Conservation (phyloP, 2,329 filamentous ascomycete genomes). For the Truncatella angustata region DNA sequence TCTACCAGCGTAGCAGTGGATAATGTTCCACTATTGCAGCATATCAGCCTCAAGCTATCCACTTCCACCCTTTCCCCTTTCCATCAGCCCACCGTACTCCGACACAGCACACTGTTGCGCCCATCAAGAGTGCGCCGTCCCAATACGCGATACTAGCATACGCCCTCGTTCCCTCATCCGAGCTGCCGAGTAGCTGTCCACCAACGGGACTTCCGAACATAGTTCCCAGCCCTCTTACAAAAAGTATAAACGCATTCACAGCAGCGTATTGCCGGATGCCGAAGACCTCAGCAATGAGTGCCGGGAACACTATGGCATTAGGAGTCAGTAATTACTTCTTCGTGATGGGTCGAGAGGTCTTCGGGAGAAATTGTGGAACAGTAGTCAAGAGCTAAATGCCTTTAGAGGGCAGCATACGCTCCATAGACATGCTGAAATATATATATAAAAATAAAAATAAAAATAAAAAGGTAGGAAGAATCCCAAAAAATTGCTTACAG, state of each 20-base stretch:
- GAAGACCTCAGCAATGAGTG: slow-evolving; percentile 46
- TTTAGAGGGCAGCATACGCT: no score
- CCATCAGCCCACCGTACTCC: slow-evolving; percentile 41
- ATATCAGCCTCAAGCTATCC: slow-evolving; percentile 31
- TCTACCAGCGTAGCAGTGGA: no score
- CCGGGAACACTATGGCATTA: slow-evolving; percentile 44
- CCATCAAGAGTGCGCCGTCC: slow-evolving; percentile 39
- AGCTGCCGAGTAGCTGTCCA: slow-evolving; percentile 35
- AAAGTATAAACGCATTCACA: slow-evolving; percentile 46
- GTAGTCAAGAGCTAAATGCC: no score
- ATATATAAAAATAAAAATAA: no score
- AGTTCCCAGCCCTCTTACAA: slow-evolving; percentile 40
- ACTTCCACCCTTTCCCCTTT: slow-evolving; percentile 36
- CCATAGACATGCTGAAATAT: no score
- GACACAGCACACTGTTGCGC: slow-evolving; percentile 35
- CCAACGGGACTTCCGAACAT: slow-evolving; percentile 45
- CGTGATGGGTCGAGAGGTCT: no score
- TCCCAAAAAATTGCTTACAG: no score
- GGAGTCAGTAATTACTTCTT: no score
- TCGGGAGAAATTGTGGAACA: no score
- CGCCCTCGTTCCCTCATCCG: slow-evolving; percentile 27
- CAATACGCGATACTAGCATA: slow-evolving; percentile 38
- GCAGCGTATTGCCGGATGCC: slow-evolving; percentile 44
- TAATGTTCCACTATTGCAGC: no score
- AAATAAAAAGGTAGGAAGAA: no score